Base-by-base conservation (phyloP, 2,329 filamentous ascomycete species). In the Botrytis cinerea region DNA sequence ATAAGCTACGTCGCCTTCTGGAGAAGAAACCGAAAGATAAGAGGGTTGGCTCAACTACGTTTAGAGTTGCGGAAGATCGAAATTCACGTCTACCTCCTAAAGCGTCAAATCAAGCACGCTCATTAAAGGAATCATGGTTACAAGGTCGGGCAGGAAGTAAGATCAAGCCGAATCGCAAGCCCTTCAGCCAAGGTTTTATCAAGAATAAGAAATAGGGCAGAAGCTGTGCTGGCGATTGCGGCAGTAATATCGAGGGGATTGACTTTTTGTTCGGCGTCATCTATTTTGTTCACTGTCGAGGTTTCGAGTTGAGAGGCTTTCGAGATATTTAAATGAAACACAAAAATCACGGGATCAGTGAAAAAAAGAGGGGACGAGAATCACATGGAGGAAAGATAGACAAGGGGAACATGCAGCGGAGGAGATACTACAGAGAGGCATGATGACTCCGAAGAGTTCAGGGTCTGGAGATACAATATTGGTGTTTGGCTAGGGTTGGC, bases 61-160 rank as follows among this genome's bases (percentile, higher is more conserved):
- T 78, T 72, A 74, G 78, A 45, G 78, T 81, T 16, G 59, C 76
- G 12, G 76, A 79, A 67, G 43, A 60, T 8, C 69, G 66, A 28
- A 78, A 69, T 48, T 63, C 73, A 38, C 73, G 73, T 35, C 70
- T 81, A 40, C 76, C 80, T 60, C 80, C 80, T 0, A 81, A 80
- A 68, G 75, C 77, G 14, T 74, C 75, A 20, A 67, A 48, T 38
- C 67, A 74, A 61, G 78, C 80, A 38, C 73, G 77, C 20, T 74
- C 63, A 1, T 75, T 71, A 48, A 81, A 81, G 68, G 80, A 81
- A 40, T 67, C 73, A 4, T 81, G 79, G 80, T 35, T 81, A 43
- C 75, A 78, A 64, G 79, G 79, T 35, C 69, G 77, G 43, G 61
- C 70, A 48, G 76, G 77, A 20, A 77, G 72, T 32, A 74, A 67